phyloP scores from a whole-genome alignment of 1,284 basidiomycete genomes.

The Moniliella sp. region DNA sequence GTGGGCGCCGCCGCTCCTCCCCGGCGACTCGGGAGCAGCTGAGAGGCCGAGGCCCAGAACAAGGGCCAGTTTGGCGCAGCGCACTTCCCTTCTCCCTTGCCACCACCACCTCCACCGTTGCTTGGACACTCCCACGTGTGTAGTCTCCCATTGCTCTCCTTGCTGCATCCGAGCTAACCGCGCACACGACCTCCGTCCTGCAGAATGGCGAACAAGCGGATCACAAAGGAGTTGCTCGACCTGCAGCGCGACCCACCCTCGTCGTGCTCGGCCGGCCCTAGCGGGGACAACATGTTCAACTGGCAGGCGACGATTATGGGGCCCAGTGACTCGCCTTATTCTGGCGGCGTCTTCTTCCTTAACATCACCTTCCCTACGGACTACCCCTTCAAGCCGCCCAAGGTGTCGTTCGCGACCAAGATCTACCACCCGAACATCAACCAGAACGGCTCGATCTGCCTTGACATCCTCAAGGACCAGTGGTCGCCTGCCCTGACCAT shows the following conservation, averaged over 20 bases:
- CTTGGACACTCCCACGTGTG: no score
- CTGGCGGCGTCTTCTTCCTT: slow-evolving; percentile 88
- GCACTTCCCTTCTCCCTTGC: no score
- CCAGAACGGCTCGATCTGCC: slow-evolving; percentile 87
- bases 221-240: slow-evolving; percentile 30
- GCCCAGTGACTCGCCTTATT: slow-evolving; percentile 71
- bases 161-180: no score
- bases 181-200: no score
- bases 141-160: no score
- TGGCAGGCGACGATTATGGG: slow-evolving; percentile 35
- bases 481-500: slow-evolving; percentile 71
- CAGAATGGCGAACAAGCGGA: no score
- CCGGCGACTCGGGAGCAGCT: no score
- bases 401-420: slow-evolving; percentile 92
- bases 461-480: slow-evolving; percentile 82
- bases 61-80: no score
- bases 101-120: no score
- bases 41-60: no score
- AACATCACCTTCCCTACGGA: slow-evolving; percentile 49
- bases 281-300: slow-evolving; percentile 34
- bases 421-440: slow-evolving; percentile 90
- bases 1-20: no score
- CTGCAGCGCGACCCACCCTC: slow-evolving; percentile 33
- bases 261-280: slow-evolving; percentile 31
- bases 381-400: slow-evolving; percentile 50